phyloP scores from a whole-genome alignment of 768 basidiomycete genomes.

The Leccinum variicolor region DNA sequence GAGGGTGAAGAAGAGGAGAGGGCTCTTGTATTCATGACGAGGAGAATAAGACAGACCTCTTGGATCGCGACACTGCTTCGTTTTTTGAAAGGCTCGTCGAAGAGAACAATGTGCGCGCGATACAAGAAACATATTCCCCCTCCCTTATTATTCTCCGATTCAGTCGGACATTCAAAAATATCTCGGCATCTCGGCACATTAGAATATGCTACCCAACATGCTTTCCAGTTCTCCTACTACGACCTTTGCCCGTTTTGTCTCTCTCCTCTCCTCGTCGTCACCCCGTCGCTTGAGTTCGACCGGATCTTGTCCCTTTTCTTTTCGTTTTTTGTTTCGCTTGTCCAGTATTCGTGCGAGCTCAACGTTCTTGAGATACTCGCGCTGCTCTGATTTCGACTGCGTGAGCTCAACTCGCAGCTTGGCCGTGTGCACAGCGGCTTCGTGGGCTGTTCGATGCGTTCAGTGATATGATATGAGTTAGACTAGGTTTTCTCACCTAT shows the following conservation, averaged over 20 bases:
- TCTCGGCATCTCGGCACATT: conserved; percentile 20
- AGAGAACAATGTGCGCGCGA: conserved; percentile 57
- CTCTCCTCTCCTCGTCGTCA: conserved; percentile 7
- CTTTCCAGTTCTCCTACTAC: conserved; percentile 32
- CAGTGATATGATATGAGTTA: conserved; percentile 4
- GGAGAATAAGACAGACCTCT: conserved; percentile 84
- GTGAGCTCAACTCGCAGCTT: conserved; percentile 90
- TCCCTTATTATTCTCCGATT: conserved; percentile 20
- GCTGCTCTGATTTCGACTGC: conserved; percentile 84
- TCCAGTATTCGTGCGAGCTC: conserved; percentile 86
- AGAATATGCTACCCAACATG: conserved; percentile 55
- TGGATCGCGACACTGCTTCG: conserved; percentile 48
- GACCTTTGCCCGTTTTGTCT: conserved; percentile 14
- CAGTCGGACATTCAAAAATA: conserved; percentile 13
- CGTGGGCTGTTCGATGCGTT: conserved; percentile 63
- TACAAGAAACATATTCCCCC: conserved; percentile 36
- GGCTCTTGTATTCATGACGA: conserved; percentile 75
- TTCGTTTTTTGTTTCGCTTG: conserved; percentile 70
- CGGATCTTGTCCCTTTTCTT: conserved; percentile 53
- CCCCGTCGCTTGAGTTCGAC: conserved; percentile 20
- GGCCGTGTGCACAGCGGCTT: conserved; percentile 83
- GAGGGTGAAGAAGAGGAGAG: conserved; percentile 54
- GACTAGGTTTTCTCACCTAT: conserved; percentile 65
- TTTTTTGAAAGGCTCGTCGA: conserved; percentile 33
- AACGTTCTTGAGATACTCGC: conserved; percentile 90